Base-by-base conservation (phyloP, 208 protist species). In the Crithidia fasciculata region DNA sequence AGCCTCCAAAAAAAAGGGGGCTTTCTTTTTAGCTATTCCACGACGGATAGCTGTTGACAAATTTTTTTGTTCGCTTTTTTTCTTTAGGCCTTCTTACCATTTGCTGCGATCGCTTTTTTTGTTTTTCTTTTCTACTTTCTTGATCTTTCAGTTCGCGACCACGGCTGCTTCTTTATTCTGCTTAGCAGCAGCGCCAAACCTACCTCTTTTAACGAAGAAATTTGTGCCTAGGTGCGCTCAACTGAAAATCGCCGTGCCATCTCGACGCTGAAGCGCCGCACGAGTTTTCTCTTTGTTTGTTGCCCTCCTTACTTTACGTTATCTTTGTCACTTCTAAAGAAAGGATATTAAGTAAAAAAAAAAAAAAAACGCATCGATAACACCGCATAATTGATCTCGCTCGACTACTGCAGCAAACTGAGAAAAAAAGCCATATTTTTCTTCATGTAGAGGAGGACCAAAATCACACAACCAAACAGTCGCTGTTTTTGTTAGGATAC, bases 341-440 rank as follows among this genome's bases (percentile, higher is more conserved):
- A 62, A 62, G 40, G 10, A 8, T 15, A 5, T 62, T 37, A 62
- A 62, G 7, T 15, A 19, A 62, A 47, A 43, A 45, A 12, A 47
- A 43, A 45, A 12, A 28, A 55, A 43, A 54, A 13, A 54, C 10
- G 3, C 13, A 28, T 45, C 19, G 28, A 28, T 28, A 28, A 28
- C 28, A 28, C 1, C 28, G 28, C 28, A 28, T 28, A 28, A 28
- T 28, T 28, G 28, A 28, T 28, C 28, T 28, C 28, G 28, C 28
- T 28, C 28, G 28, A 28, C 12, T 49, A 49, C 12, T 49, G 45
- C 7, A 49, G 12, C 9, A 49, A 49, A 49, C 7, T 15, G 45
- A 55, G 5, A 55, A 55, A 55, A 55, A 55, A 55, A 54, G 19
- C 5, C n/a, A 7, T 59, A 18, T 43, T 63, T 66, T 67, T 37